Evolutionary conservation across 2,329 filamentous ascomycete genomes (phyloP).

Genomic region (Boeremia exigua): DNA sequence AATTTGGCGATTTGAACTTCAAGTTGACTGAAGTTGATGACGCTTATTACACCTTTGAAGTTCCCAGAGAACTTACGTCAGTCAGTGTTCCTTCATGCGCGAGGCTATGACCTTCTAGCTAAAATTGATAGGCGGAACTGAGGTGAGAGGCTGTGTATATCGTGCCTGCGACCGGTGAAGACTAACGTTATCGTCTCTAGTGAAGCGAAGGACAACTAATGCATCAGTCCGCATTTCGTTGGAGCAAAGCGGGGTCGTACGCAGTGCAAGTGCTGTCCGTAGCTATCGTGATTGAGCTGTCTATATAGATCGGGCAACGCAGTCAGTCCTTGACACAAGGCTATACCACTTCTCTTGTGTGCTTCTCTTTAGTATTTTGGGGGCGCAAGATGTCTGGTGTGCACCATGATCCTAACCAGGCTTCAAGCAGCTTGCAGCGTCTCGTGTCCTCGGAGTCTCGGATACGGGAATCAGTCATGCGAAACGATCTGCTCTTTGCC

Average conservation of each 20-base stretch:
- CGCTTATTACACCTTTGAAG: constrained; percentile 1
- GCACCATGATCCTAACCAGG: too few relatives aligned
- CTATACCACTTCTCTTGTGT: background rate
- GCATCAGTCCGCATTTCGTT: background rate
- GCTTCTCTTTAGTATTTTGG: too few relatives aligned
- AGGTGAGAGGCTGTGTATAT: background rate
- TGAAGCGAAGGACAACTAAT: background rate
- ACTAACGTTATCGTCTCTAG: background rate
- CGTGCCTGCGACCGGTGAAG: background rate
- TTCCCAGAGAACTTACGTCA: background rate
- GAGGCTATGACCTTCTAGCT: background rate
- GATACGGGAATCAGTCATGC: too few relatives aligned
- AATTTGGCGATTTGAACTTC: background rate
- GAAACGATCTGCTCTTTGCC: background rate
- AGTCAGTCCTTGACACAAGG: background rate
- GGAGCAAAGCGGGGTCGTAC: background rate
- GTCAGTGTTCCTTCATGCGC: background rate
- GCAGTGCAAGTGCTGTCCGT: too few relatives aligned
- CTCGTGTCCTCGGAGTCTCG: too few relatives aligned
- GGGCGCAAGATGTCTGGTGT: too few relatives aligned
- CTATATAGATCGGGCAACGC: too few relatives aligned
- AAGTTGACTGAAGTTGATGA: background rate
- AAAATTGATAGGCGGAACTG: background rate
- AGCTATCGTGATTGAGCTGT: too few relatives aligned
- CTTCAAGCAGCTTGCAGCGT: too few relatives aligned